Conservation (phyloP, 1,284 basidiomycete genomes). For the Microbotryum intermedium region DNA sequence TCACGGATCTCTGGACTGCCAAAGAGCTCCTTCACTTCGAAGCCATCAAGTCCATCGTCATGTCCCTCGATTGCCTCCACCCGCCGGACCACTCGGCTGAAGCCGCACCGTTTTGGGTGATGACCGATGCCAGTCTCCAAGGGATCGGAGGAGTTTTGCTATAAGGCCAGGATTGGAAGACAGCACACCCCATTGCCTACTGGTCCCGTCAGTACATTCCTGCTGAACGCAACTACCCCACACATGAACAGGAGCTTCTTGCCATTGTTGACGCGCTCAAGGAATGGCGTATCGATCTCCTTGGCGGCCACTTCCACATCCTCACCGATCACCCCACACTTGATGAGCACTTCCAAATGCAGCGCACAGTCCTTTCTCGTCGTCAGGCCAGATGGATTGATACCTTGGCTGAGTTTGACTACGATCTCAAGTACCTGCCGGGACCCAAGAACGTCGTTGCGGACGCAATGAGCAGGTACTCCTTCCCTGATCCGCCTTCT, state of each 20-base stretch:
- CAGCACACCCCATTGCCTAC: conserved; percentile 15
- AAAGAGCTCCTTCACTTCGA: too few species aligned
- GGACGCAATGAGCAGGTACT: conserved; percentile 19
- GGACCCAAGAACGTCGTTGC: conserved; percentile 38
- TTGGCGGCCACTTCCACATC: conserved; percentile 37
- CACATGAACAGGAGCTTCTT: conserved; percentile 20
- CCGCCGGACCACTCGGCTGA: too few species aligned
- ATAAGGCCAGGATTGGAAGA: conserved; percentile 13
- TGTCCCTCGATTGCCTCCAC: too few species aligned
- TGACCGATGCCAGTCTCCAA: too few species aligned
- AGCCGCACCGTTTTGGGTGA: too few species aligned
- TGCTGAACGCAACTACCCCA: too few species aligned
- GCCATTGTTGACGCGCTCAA: conserved; percentile 16
- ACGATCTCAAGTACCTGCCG: conserved; percentile 33
- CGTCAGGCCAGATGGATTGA: conserved; percentile 6
- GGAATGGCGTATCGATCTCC: conserved; percentile 12
- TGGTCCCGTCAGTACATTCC: too few species aligned
- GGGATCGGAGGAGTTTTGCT: conserved; percentile 9
- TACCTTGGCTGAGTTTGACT: conserved; percentile 41
- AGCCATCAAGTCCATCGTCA: too few species aligned
- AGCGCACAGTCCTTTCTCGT: conserved; percentile 40
- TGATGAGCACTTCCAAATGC: conserved; percentile 39
- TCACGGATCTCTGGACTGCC: too few species aligned
- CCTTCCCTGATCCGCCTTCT: too few species aligned
- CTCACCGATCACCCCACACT: conserved; percentile 44